Base-by-base conservation (phyloP, 1,284 basidiomycete species). In the Retiboletus flavoniger region DNA sequence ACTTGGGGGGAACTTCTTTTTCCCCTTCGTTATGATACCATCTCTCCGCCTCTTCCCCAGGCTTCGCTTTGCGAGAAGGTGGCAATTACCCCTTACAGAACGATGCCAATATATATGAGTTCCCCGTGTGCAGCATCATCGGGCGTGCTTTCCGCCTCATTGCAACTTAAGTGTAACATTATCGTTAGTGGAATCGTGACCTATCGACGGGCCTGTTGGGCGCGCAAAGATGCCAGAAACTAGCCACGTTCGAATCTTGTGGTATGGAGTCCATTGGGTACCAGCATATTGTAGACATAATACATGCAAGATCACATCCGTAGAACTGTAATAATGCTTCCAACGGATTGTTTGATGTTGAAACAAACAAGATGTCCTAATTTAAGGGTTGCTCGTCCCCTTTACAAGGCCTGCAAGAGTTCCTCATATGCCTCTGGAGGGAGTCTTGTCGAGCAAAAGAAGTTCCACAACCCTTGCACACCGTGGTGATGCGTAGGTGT, bases 361-460 rank as follows among this genome's bases (percentile, higher is more conserved):
- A 48, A 45, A 6, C 21, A 16, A 4, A 28, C 38, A 36, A 29
- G 35, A n/a, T 19, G 4, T 9, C 38, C 14, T 28, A 32, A 16
- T 17, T 31, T 16, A 7, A 19, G 21, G 5, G 4, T 53, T 13
- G 52, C 14, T 1, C 7, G 6, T 41, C 26, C 51, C 7, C 17
- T 24, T 51, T 45, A 40, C 6, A 1, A 7, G 31, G 51, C 19
- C 17, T 61, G 6, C 64, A 63, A 5, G 64, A 60, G 1, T 69
- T 64, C 34, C 14, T 59, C 19, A 61, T 45, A 4, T 68, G 66
- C 9, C 66, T 63, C 42, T 50, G 64, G n/a, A 70, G 62, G n/a
- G 66, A 71, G n/a, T 70, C 66, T 26, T 10, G 51, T 19, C 69
- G 66, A 7, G 66, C 66, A 46, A 68, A 65, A 5, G 34, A 45